Conservation (phyloP, 2,329 filamentous ascomycete genomes). For the Neonectria punicea region DNA sequence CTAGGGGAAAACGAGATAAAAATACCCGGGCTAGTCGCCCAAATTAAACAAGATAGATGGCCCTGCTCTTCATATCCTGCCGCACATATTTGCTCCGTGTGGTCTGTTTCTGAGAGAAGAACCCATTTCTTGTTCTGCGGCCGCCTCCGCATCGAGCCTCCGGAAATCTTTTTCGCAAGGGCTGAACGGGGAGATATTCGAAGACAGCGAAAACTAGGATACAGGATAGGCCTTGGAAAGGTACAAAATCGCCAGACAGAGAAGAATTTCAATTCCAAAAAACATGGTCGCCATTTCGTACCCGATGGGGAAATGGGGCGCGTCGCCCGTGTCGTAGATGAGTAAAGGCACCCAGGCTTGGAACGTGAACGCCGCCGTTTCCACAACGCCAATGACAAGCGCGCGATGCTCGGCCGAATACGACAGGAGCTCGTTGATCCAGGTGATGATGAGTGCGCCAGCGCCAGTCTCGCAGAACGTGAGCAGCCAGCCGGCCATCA, state of each 20-base stretch:
- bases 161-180: not conserved
- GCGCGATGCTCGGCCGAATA: slow-evolving; percentile 60
- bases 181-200: not conserved
- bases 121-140: no score
- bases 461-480: slow-evolving; percentile 50
- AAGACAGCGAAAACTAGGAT: not conserved
- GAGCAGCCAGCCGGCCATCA: slow-evolving; percentile 51
- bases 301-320: slow-evolving; percentile 53
- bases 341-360: slow-evolving; percentile 56
- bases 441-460: slow-evolving; percentile 53
- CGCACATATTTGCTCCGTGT: no score
- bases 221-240: slow-evolving; percentile 13
- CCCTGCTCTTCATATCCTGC: no score
- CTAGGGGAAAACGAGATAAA: no score
- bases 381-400: slow-evolving; percentile 60
- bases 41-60: no score
- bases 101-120: no score
- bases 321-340: slow-evolving; percentile 49
- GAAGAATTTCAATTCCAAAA: slow-evolving; percentile 45
- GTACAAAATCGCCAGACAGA: slow-evolving; percentile 34
- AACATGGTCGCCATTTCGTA: slow-evolving; percentile 48
- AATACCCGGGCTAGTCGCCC: no score
- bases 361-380: slow-evolving; percentile 56
- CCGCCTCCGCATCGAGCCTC: no score
- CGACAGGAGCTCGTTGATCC: slow-evolving; percentile 59